phyloP scores from a whole-genome alignment of 805 yeast species.

The Wickerhamiella azyma region DNA sequence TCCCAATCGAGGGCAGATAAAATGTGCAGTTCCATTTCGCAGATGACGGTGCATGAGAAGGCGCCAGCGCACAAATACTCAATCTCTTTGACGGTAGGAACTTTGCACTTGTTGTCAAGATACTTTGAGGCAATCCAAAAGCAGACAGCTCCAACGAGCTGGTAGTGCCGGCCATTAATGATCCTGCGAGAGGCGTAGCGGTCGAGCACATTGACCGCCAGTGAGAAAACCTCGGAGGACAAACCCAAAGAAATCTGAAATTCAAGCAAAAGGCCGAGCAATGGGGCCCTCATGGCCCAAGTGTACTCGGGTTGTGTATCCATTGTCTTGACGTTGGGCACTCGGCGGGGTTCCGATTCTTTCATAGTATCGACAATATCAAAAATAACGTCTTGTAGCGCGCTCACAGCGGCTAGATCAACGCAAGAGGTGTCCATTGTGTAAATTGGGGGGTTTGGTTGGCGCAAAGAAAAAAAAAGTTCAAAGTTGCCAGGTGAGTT shows the following conservation, averaged over 20 bases:
- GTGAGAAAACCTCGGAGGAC: slow-evolving; percentile 54
- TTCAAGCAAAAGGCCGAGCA: slow-evolving; percentile 71
- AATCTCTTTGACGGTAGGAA: slow-evolving; percentile 61
- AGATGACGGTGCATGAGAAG: slow-evolving; percentile 45
- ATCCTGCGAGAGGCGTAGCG: slow-evolving; percentile 82
- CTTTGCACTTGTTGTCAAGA: slow-evolving; percentile 58
- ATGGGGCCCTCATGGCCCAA: slow-evolving; percentile 54
- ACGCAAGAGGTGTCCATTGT: not conserved
- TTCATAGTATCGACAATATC: slow-evolving; percentile 14
- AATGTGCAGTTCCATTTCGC: slow-evolving; percentile 69
- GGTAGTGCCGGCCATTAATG: slow-evolving; percentile 74
- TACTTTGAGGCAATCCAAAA: slow-evolving; percentile 85
- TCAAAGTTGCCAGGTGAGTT: not conserved
- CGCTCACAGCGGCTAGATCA: slow-evolving; percentile 16
- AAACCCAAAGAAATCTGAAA: slow-evolving; percentile 43
- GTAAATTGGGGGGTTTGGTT: not conserved
- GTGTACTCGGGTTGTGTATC: slow-evolving; percentile 80
- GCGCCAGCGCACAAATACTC: slow-evolving; percentile 56
- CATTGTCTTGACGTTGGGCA: slow-evolving; percentile 50
- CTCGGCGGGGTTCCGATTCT: slow-evolving; percentile 10
- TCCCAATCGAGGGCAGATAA: slow-evolving; percentile 61
- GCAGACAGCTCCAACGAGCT: slow-evolving; percentile 81
- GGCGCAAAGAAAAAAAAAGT: not conserved
- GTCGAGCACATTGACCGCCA: slow-evolving; percentile 66
- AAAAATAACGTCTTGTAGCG: slow-evolving; percentile 15